phyloP scores from a whole-genome alignment of 768 basidiomycete genomes.

The Leucogyrophana mollusca region DNA sequence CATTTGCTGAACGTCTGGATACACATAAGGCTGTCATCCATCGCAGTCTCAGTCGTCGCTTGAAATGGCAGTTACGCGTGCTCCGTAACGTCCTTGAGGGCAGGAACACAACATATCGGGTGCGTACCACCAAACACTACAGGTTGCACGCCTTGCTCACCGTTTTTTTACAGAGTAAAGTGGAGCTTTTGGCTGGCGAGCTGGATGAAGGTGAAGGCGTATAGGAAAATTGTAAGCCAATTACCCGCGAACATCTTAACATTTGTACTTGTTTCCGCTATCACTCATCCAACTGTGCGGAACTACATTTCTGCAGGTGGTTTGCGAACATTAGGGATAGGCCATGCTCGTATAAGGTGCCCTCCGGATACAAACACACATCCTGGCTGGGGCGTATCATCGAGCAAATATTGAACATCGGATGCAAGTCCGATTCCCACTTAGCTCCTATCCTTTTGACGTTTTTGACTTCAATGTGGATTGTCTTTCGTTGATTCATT shows the following conservation, averaged over 20 bases:
- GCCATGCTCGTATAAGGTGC: slow-evolving; percentile 77
- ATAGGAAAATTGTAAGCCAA: slow-evolving; percentile 24
- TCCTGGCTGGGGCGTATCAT: slow-evolving; percentile 71
- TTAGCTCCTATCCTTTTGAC: too few species aligned
- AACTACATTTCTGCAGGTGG: too few species aligned
- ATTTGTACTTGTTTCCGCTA: neutral
- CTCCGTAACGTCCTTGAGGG: slow-evolving; percentile 66
- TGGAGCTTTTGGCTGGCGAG: slow-evolving; percentile 58
- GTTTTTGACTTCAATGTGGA: too few species aligned
- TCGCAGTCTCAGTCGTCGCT: slow-evolving; percentile 46
- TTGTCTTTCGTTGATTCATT: too few species aligned
- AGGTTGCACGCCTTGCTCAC: slow-evolving; percentile 8
- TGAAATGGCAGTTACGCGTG: slow-evolving; percentile 71
- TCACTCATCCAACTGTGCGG: slow-evolving; percentile 2
- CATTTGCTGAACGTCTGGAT: slow-evolving; percentile 48
- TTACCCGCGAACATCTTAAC: slow-evolving; percentile 4
- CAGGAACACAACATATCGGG: slow-evolving; percentile 62
- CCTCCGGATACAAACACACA: slow-evolving; percentile 57
- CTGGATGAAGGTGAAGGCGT: slow-evolving; percentile 64
- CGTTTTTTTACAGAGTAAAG: slow-evolving; percentile 46
- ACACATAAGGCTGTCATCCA: slow-evolving; percentile 45
- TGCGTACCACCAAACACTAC: too few species aligned
- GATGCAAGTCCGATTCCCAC: neutral
- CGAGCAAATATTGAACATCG: slow-evolving; percentile 56
- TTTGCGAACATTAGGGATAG: too few species aligned